Evolutionary conservation across 2,329 filamentous ascomycete species (phyloP).

Genomic region (Fusarium proliferatum): DNA sequence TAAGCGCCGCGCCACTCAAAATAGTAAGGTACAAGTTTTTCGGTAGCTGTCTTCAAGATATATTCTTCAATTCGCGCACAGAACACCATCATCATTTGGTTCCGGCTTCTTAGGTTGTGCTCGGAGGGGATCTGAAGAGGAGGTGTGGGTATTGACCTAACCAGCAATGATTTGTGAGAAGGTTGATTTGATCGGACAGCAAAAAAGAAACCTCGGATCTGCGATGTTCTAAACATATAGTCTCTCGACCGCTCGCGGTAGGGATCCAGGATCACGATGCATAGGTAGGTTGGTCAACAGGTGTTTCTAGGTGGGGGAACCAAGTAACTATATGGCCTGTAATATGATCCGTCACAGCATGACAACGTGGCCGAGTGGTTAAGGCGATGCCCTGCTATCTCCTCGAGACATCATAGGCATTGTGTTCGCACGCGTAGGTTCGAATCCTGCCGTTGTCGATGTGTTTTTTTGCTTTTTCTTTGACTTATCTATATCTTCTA

Average conservation of each 20-base stretch:
- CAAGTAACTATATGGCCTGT: too few species aligned
- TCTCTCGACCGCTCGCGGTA: not conserved
- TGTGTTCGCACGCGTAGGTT: slow-evolving; percentile 34
- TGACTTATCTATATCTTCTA: rapidly evolving
- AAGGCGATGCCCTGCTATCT: slow-evolving; percentile 34
- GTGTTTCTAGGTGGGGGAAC: not conserved
- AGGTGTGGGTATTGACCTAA: not conserved
- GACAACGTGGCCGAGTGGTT: slow-evolving; percentile 33
- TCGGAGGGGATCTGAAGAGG: not conserved
- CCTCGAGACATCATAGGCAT: slow-evolving; percentile 27
- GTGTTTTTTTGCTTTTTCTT: not conserved
- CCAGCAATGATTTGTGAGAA: not conserved
- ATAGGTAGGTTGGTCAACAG: not conserved
- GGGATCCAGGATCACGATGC: too few species aligned
- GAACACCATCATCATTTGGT: too few species aligned
- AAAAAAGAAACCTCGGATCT: not conserved
- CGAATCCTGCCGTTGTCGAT: slow-evolving; percentile 31
- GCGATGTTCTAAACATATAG: not conserved
- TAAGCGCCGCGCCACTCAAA: not conserved
- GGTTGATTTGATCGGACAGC: not conserved
- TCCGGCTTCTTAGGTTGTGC: too few species aligned
- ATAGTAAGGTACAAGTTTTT: not conserved
- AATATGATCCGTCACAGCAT: rapidly evolving
- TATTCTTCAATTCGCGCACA: too few species aligned
- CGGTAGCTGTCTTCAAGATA: too few species aligned